Percentiles rank a stretch among this genome's conserved stretches.
Evolutionary conservation across 495 filamentous ascomycete species (phyloP).

Genomic region (Penicillium bialowiezense): DNA sequence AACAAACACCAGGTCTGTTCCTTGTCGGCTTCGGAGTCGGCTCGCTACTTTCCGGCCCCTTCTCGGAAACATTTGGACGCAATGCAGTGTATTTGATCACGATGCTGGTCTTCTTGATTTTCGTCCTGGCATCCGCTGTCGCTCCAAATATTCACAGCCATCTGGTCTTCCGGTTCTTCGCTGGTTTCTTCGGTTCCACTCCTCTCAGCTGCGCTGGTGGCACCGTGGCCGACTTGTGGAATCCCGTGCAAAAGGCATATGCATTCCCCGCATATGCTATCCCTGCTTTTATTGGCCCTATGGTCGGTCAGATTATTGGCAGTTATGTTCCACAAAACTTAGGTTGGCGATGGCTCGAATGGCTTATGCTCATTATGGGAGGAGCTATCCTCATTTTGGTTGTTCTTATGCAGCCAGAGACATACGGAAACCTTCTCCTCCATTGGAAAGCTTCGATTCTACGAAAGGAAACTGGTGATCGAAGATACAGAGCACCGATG

Average conservation of each 20-base stretch:
- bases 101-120: constrained; percentile 41
- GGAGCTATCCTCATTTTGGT: constrained; percentile 37
- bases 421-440: constrained; percentile 43
- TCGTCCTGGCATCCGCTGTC: constrained; percentile 41
- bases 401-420: constrained; percentile 44
- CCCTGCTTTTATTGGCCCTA: constrained; percentile 34
- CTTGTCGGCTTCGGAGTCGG: constrained; percentile 53
- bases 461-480: constrained; percentile 34
- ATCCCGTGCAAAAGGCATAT: constrained; percentile 37
- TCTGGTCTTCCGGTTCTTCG: constrained; percentile 44
- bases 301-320: constrained; percentile 41
- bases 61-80: constrained; percentile 54
- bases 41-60: constrained; percentile 42
- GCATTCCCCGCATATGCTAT: constrained; percentile 43
- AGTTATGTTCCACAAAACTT: constrained; percentile 16
- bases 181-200: constrained; percentile 43
- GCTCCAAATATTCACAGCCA: constrained; percentile 43
- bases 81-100: constrained; percentile 53
- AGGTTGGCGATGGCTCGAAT: constrained; percentile 49
- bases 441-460: constrained; percentile 45
- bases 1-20: background rate
- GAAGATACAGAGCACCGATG: constrained; percentile 33
- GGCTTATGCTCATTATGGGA: constrained; percentile 43
- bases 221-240: constrained; percentile 43
- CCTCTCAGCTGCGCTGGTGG: constrained; percentile 48